phyloP scores from a whole-genome alignment of 2,329 filamentous ascomycete species.

The Fusarium ambrosium region DNA sequence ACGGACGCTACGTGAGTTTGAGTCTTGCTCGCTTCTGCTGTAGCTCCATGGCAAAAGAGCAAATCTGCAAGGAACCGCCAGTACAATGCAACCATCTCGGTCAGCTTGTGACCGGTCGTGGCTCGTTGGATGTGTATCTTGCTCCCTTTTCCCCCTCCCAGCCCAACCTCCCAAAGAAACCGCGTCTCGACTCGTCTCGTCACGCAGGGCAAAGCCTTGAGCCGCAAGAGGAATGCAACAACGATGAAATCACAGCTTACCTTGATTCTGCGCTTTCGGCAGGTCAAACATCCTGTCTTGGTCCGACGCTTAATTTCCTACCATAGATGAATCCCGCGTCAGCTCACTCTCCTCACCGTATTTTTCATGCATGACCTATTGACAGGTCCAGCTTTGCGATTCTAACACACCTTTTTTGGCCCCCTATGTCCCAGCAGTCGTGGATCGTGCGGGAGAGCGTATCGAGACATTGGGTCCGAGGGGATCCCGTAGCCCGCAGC shows the following conservation, averaged over 20 bases:
- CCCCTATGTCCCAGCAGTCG: conserved; percentile 63
- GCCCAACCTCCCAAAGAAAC: conserved; percentile 23
- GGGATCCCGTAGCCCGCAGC: conserved; percentile 58
- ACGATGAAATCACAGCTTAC: conserved; percentile 57
- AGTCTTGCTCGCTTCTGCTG: conserved; percentile 37
- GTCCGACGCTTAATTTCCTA: conserved; percentile 75
- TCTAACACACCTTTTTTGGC: conserved; percentile 68
- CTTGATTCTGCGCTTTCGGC: conserved; percentile 73
- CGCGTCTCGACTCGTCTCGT: conserved; percentile 16
- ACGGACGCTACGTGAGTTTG: conserved; percentile 42
- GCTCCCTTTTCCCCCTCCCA: conserved; percentile 24
- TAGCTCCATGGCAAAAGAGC: conserved; percentile 35
- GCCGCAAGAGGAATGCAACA: conserved; percentile 21
- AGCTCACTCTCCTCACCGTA: conserved; percentile 28
- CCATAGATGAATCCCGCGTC: conserved; percentile 15
- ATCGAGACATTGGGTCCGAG: conserved; percentile 60
- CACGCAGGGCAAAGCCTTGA: conserved; percentile 16
- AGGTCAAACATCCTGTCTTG: conserved; percentile 74
- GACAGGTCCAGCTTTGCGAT: conserved; percentile 6
- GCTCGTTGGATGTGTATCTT: conserved; percentile 27
- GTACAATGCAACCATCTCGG: conserved; percentile 35
- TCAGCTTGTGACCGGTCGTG: conserved; percentile 21
- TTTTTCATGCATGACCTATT: neutral
- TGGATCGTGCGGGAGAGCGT: conserved; percentile 63
- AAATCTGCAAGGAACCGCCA: conserved; percentile 36